Percentiles rank a stretch among this genome's conserved stretches.
Evolutionary conservation across 306 rosid genomes (phyloP).

Genomic region (Cicer cuneatum): DNA sequence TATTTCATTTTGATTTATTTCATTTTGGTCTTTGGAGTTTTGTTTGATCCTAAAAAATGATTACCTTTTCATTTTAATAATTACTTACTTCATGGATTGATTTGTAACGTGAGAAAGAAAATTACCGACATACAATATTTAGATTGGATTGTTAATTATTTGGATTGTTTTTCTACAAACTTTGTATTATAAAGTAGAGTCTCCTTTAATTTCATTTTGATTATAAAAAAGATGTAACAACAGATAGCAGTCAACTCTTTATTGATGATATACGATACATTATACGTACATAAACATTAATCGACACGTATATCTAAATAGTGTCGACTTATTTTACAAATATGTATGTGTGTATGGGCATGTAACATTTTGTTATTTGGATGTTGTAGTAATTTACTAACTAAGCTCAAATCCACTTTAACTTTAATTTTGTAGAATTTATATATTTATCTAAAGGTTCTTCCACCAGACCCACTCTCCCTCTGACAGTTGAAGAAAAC

Average conservation of each 20-base stretch:
- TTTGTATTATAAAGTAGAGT: too few species aligned
- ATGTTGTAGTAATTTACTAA: neutral
- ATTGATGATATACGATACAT: slow-evolving; percentile 3
- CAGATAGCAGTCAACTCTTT: neutral
- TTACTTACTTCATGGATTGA: too few species aligned
- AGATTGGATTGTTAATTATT: too few species aligned
- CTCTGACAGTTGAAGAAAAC: slow-evolving; percentile 78
- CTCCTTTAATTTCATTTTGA: too few species aligned
- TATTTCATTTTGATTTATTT: too few species aligned
- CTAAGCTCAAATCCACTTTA: neutral
- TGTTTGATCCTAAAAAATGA: too few species aligned
- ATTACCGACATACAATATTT: too few species aligned
- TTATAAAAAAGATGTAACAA: neutral
- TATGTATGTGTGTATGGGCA: neutral
- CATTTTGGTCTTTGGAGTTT: too few species aligned
- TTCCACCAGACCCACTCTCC: slow-evolving; percentile 75
- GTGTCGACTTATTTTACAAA: neutral
- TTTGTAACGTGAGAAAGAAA: too few species aligned
- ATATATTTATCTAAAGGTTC: slow-evolving; percentile 42
- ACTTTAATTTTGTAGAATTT: neutral
- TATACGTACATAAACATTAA: neutral
- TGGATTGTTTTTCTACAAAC: too few species aligned
- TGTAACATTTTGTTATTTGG: slow-evolving; percentile 8
- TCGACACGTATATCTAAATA: neutral
- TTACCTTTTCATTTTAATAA: too few species aligned